phyloP scores from a whole-genome alignment of 139 green algal species.

The Ettlia oleoabundans region DNA sequence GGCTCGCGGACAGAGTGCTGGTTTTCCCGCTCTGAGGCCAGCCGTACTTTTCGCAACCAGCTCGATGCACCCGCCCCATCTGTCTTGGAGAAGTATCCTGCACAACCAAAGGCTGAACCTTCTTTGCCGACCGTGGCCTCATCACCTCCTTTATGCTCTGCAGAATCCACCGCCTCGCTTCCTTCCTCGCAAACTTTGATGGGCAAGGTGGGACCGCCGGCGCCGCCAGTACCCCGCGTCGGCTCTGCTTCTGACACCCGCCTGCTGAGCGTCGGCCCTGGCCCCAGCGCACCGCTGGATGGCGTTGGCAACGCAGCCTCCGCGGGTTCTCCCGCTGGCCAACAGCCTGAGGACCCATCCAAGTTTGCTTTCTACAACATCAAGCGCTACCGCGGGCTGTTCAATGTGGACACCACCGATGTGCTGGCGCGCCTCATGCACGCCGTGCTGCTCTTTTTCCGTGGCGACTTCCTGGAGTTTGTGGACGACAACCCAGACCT shows the following conservation, averaged over 20 bases:
- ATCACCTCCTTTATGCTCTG: background rate
- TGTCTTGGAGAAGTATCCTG: too few relatives aligned
- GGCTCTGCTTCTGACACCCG: constrained; percentile 14
- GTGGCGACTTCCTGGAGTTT: constrained; percentile 78
- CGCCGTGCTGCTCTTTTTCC: constrained; percentile 74
- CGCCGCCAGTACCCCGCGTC: constrained; percentile 4
- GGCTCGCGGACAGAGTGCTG: too few relatives aligned
- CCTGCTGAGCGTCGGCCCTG: constrained; percentile 12
- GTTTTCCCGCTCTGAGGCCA: too few relatives aligned
- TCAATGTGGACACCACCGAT: constrained; percentile 87
- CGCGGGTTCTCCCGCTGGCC: background rate
- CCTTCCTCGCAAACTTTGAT: background rate
- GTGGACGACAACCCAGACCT: constrained; percentile 76
- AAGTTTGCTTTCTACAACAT: constrained; percentile 78
- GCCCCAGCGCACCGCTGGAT: background rate
- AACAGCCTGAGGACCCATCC: constrained; percentile 46
- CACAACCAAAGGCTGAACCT: background rate
- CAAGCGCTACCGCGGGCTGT: constrained; percentile 77
- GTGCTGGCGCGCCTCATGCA: constrained; percentile 73
- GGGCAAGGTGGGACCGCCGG: constrained; percentile 2
- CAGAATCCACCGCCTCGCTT: constrained; percentile 1
- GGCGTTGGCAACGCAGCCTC: background rate
- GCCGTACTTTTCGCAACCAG: too few relatives aligned
- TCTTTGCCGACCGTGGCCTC: background rate
- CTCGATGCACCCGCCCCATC: too few relatives aligned